Conservation (phyloP, 345 rosid species). For the Combretum micranthum region DNA sequence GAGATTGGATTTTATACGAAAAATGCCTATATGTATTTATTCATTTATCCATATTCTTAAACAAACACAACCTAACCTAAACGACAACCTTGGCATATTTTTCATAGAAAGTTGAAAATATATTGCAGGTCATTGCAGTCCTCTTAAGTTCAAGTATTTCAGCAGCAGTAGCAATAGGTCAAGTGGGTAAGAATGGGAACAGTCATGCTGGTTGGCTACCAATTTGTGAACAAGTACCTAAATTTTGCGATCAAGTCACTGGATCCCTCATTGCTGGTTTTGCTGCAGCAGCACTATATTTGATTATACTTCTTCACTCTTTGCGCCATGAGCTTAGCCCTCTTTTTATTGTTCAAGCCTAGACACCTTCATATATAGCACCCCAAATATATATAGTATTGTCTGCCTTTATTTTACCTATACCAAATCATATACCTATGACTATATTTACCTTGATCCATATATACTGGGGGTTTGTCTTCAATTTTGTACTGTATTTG, state of each 20-base stretch:
- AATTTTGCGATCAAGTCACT: constrained; percentile 35
- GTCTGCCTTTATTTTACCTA: no score
- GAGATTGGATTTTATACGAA: no score
- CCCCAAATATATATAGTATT: no score
- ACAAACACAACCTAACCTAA: no score
- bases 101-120: neutral
- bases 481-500: no score
- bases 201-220: constrained; percentile 62
- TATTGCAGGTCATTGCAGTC: constrained; percentile 21
- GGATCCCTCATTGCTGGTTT: constrained; percentile 37
- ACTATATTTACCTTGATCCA: no score
- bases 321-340: constrained; percentile 11
- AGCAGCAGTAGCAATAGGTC: constrained; percentile 48
- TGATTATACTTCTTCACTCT: constrained; percentile 27
- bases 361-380: no score
- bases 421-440: no score
- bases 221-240: constrained; percentile 41
- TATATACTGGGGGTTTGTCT: no score
- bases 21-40: no score
- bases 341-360: constrained; percentile 17
- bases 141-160: constrained; percentile 44
- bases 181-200: constrained; percentile 51
- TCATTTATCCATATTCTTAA: no score
- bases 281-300: constrained; percentile 27
- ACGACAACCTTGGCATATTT: no score